Conservation (phyloP, 75 land plant species). For the Larix kaempferi region DNA sequence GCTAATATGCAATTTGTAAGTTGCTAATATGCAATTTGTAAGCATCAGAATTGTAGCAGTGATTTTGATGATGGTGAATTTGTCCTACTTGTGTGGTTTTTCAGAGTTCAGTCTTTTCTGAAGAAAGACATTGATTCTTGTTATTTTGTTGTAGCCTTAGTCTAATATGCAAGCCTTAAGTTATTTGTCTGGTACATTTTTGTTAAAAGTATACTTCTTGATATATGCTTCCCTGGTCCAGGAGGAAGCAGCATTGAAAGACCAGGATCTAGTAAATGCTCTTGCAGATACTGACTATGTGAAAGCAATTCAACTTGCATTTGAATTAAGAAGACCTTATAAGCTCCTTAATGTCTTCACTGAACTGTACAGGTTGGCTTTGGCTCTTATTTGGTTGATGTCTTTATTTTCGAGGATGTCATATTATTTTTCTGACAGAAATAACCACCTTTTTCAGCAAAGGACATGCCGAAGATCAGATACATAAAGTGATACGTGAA, state of each 20-base stretch:
- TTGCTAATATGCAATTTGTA: neutral
- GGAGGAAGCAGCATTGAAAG: conserved; percentile 85
- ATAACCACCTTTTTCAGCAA: conserved; percentile 35
- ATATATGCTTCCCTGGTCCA: conserved; percentile 22
- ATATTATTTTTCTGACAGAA: neutral
- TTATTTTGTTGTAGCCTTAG: neutral
- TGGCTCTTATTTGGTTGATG: neutral
- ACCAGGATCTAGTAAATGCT: conserved; percentile 93
- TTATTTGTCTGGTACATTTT: neutral
- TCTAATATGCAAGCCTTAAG: neutral
- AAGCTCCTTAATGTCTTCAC: conserved; percentile 73
- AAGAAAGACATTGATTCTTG: neutral
- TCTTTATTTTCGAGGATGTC: neutral
- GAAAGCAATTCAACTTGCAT: conserved; percentile 84
- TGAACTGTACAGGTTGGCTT: conserved; percentile 61
- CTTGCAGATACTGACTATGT: conserved; percentile 77
- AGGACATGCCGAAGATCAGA: conserved; percentile 25
- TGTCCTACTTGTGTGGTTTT: neutral
- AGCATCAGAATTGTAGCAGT: neutral
- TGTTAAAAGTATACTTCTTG: too few relatives aligned
- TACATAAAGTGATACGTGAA: conserved; percentile 38
- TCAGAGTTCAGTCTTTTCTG: neutral
- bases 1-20: neutral
- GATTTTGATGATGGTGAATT: neutral
- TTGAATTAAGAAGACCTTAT: conserved; percentile 85